Evolutionary conservation across 768 basidiomycete genomes (phyloP).

Genomic region (Boletus bicolor): DNA sequence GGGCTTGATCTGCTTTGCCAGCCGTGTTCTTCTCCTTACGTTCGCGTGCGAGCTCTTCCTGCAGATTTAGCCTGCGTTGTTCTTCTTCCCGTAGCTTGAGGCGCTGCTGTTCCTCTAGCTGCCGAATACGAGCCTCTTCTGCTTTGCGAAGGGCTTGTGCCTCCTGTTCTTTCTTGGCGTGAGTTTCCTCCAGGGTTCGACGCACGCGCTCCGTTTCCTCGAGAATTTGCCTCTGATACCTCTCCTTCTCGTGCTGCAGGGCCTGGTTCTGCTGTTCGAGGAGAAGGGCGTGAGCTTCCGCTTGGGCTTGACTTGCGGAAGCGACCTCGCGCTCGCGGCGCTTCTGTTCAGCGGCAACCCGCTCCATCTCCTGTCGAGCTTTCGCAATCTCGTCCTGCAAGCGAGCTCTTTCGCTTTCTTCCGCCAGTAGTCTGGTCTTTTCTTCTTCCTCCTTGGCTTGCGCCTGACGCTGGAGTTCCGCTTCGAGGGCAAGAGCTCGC

Average conservation of each 20-base stretch:
- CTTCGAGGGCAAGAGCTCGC: conserved; percentile 29
- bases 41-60: conserved; percentile 27
- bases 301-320: conserved; percentile 23
- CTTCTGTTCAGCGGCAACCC: conserved; percentile 22
- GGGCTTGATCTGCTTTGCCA: conserved; percentile 16
- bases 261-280: conserved; percentile 24
- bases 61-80: conserved; percentile 20
- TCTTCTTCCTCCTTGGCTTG: conserved; percentile 28
- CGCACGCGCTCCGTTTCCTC: conserved; percentile 29
- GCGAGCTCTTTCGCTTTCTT: conserved; percentile 30
- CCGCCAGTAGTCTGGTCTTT: conserved; percentile 14
- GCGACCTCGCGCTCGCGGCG: conserved; percentile 26
- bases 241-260: conserved; percentile 26
- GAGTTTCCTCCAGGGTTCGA: conserved; percentile 24
- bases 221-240: conserved; percentile 19
- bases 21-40: conserved; percentile 17
- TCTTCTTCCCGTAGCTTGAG: conserved; percentile 31
- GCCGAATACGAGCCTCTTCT: conserved; percentile 25
- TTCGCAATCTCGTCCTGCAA: conserved; percentile 29
- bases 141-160: conserved; percentile 14
- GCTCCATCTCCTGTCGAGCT: conserved; percentile 26
- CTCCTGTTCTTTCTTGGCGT: conserved; percentile 26
- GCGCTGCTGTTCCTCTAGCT: conserved; percentile 28
- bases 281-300: conserved; percentile 22
- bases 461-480: conserved; percentile 27